Percentiles rank a stretch among this genome's conserved stretches.
phyloP scores from a whole-genome alignment of 2,329 filamentous ascomycete species.

The Berkeleyomyces rouxiae region DNA sequence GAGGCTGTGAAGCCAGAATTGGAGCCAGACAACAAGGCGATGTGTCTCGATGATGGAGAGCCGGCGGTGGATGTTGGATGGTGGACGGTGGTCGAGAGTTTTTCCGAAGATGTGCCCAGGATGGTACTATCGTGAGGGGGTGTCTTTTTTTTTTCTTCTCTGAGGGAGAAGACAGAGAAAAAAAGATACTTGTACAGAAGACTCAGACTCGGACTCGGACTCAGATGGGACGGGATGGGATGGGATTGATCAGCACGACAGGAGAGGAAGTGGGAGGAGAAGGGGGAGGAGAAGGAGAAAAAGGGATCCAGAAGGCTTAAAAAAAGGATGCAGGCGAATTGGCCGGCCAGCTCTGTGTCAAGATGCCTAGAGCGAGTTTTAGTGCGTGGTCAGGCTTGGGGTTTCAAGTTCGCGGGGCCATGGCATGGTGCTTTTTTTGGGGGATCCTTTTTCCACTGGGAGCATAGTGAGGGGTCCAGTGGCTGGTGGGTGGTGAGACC shows the following conservation, averaged over 20 bases:
- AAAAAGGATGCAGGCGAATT: constrained; percentile 4
- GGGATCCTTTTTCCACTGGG: neutral
- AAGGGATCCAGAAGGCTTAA: neutral
- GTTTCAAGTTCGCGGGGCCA: constrained; percentile 6
- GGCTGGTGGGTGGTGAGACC: neutral
- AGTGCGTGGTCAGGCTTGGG: constrained; percentile 3
- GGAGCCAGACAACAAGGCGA: neutral
- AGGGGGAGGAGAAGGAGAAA: constrained; percentile 2
- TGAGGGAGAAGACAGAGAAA: neutral
- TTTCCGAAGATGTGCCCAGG: constrained; percentile 2
- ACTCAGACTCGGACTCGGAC: neutral
- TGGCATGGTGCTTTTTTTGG: neutral
- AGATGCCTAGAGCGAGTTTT: constrained; percentile 4
- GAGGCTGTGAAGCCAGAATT: neutral
- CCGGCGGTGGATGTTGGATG: too few species aligned
- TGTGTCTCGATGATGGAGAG: neutral
- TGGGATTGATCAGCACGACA: neutral
- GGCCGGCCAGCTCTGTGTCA: constrained; percentile 3
- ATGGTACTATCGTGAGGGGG: neutral
- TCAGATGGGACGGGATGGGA: neutral
- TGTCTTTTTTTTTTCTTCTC: too few species aligned
- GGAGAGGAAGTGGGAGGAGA: neutral
- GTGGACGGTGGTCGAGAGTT: neutral
- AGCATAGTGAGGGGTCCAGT: neutral
- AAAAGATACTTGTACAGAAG: neutral